Base-by-base conservation (phyloP, 495 filamentous ascomycete species). In the Neurospora tetraspora region DNA sequence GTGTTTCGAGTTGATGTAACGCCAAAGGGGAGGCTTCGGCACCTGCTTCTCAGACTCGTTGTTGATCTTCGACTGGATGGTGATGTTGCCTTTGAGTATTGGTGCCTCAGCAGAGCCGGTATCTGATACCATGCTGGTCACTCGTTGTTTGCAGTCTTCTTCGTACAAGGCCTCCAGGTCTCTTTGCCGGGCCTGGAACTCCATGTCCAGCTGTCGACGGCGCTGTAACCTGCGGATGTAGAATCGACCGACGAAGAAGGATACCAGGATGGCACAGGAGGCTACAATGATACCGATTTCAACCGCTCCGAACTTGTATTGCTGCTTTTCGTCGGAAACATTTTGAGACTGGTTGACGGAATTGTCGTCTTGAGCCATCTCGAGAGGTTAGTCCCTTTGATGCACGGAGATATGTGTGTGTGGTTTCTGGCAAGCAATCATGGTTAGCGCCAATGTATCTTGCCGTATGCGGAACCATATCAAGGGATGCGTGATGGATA, bases 1-100 rank as follows among this genome's bases (percentile, higher is more conserved):
- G 39, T 76, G 73, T 59, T 74, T 76, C 74, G 74, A 77, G 23
- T 73, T 71, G 45, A 77, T 73, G 69, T 74, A 77, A 39, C 72
- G 53, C 73, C 76, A 74, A 23, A 76, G 72, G 38, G 71, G 61
- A 14, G 36, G 76, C 53, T 73, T 76, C 12, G 27, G 27, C 27
- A 65, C 27, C 53, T 65, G 53, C 27, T 65, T 38, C 18, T 45
- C 65, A 27, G 31, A 27, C 61, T 23, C 12, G 9, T n/a, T 71
- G 14, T 61, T 61, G 20, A 23, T 40, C 27, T 20, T 34, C 11
- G 27, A 23, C 71, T 37, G 38, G 36, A n/a, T 36, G 11, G 37
- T 37, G 27, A 69, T 68, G 23, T 72, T 47, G 39, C 39, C 68
- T n/a, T 70, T 45, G 12, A 37, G 31, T 31, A 40, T 40, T 11